phyloP scores from a whole-genome alignment of 495 filamentous ascomycete species.

The Penicillium samsonianum region DNA sequence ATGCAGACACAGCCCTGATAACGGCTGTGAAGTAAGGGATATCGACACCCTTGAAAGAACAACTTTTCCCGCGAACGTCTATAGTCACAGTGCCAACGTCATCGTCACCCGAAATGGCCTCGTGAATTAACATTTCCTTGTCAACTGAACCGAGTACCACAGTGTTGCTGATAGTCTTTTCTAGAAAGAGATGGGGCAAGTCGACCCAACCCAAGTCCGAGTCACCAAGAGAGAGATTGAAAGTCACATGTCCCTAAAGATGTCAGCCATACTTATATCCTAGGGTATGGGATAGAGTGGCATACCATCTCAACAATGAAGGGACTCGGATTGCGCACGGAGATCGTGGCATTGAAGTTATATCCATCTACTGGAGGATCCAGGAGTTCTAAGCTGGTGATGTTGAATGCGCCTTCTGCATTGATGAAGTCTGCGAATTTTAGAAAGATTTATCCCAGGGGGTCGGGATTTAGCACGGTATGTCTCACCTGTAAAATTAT shows the following conservation, averaged over 20 bases:
- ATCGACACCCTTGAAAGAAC: constrained; percentile 30
- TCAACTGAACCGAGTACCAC: constrained; percentile 26
- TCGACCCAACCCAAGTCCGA: constrained; percentile 30
- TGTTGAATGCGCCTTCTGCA: constrained; percentile 25
- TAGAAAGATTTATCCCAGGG: neutral
- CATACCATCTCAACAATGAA: constrained; percentile 33
- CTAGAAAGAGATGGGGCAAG: constrained; percentile 29
- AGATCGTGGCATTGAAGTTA: constrained; percentile 36
- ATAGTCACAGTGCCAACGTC: constrained; percentile 27
- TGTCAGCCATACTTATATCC: neutral
- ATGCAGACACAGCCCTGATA: constrained; percentile 27
- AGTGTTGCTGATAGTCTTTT: constrained; percentile 14
- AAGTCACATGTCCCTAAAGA: constrained; percentile 28
- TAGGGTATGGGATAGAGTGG: neutral
- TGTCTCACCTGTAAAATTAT: constrained; percentile 28
- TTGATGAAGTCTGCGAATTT: constrained; percentile 28
- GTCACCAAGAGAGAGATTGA: constrained; percentile 32
- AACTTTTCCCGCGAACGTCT: constrained; percentile 28
- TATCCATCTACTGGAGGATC: constrained; percentile 26
- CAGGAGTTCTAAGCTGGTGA: constrained; percentile 28
- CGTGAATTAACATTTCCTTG: constrained; percentile 21
- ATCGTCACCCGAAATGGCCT: constrained; percentile 21
- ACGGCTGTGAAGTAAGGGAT: constrained; percentile 37
- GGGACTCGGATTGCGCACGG: constrained; percentile 26
- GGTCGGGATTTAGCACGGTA: neutral